A percentile compares a stretch with the other conserved stretches of the same genome.
Conservation (phyloP, 2,329 filamentous ascomycete genomes). For the Balansia obtecta region DNA sequence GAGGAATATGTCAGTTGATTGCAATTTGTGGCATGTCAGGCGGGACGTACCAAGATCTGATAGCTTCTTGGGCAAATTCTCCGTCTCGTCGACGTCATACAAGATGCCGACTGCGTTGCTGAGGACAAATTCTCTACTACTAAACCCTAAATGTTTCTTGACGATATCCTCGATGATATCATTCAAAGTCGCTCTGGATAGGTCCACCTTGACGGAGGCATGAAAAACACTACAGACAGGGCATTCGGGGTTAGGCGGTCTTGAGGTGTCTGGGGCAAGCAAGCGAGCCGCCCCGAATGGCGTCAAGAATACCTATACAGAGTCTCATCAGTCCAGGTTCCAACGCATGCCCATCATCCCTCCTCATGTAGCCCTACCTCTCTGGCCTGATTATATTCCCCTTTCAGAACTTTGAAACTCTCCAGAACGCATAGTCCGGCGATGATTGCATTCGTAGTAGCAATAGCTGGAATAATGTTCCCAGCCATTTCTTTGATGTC, state of each 20-base stretch:
- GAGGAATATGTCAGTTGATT: background rate
- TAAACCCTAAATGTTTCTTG: slow-evolving; percentile 58
- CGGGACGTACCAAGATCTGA: slow-evolving; percentile 50
- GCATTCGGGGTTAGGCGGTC: slow-evolving; percentile 66
- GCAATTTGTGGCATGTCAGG: background rate
- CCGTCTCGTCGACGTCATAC: slow-evolving; percentile 81
- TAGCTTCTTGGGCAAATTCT: slow-evolving; percentile 72
- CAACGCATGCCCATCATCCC: background rate
- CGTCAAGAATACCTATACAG: slow-evolving; percentile 60
- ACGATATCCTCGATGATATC: slow-evolving; percentile 70
- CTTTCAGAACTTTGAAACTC: slow-evolving; percentile 77
- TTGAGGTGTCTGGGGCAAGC: slow-evolving; percentile 42
- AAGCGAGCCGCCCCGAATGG: slow-evolving; percentile 47
- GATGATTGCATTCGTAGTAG: slow-evolving; percentile 94
- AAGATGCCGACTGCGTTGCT: slow-evolving; percentile 64
- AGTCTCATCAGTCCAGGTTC: slow-evolving; percentile 4
- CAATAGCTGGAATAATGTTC: slow-evolving; percentile 97
- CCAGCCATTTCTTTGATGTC: slow-evolving; percentile 99
- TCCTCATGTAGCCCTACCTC: slow-evolving; percentile 40
- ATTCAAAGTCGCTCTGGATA: slow-evolving; percentile 59
- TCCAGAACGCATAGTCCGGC: slow-evolving; percentile 86
- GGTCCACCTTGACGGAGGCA: slow-evolving; percentile 53
- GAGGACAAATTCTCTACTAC: slow-evolving; percentile 65
- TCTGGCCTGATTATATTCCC: slow-evolving; percentile 57
- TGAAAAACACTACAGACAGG: slow-evolving; percentile 70